Percentiles rank a stretch among this genome's conserved stretches.
These are phyloP conservation scores for Mesostigma viride DNA, from an alignment of 139 green algal species.

Conservation along the genomic window DNA sequence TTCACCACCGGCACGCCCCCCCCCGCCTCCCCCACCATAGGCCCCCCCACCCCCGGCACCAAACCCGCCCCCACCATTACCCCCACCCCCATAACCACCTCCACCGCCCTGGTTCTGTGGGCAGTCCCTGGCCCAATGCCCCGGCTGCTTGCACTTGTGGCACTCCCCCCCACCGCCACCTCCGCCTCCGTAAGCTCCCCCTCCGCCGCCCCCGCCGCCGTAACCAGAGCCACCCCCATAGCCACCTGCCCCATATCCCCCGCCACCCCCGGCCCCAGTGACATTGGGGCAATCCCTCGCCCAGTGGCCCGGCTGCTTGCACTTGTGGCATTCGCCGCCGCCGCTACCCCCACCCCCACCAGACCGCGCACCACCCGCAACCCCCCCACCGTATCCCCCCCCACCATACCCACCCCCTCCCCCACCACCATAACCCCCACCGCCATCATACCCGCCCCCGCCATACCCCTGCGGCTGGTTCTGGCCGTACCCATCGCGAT, in stretches of 20 bases:
- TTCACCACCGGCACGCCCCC: too few species aligned
- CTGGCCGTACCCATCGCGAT: slow-evolving; percentile 2
- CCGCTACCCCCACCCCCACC: slow-evolving; percentile 17
- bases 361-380: slow-evolving; percentile 6
- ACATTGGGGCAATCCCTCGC: slow-evolving; percentile 28
- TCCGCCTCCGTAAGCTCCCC: too few species aligned
- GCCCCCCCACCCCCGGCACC: background rate
- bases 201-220: too few species aligned
- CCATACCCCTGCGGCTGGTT: background rate
- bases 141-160: too few species aligned
- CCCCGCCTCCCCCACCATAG: too few species aligned
- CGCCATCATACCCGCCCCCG: background rate
- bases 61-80: slow-evolving; percentile 6
- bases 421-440: slow-evolving; percentile 17
- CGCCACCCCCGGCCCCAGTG: slow-evolving; percentile 23
- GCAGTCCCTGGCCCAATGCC: too few species aligned
- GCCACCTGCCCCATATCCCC: slow-evolving; percentile 14
- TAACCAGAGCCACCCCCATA: slow-evolving; percentile 8
- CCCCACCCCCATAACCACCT: too few species aligned
- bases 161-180: too few species aligned
- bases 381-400: slow-evolving; percentile 21
- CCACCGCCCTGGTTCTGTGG: too few species aligned
- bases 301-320: slow-evolving; percentile 31
- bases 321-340: slow-evolving; percentile 10
- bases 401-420: slow-evolving; percentile 13